Conservation (phyloP, 305 asterid species). For the Fraxinus albicans region DNA sequence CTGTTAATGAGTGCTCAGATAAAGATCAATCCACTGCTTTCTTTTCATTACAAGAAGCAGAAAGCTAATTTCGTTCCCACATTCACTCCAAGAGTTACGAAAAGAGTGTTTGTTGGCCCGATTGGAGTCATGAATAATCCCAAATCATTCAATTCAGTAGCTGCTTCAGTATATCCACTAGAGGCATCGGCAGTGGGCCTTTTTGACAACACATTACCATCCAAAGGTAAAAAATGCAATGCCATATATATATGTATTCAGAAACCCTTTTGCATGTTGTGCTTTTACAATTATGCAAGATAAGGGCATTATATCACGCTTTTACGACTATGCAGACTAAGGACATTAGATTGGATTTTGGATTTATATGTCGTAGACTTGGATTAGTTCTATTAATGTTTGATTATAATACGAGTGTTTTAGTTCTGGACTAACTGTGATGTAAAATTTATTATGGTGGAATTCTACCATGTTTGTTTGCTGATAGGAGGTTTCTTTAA, state of each 20-base stretch:
- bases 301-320: neutral
- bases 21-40: conserved; percentile 27
- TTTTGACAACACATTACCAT: conserved; percentile 70
- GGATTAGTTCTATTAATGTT: neutral
- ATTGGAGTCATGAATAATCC: conserved; percentile 37
- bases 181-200: conserved; percentile 40
- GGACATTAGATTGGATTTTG: neutral
- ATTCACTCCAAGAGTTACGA: conserved; percentile 35
- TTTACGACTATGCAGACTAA: neutral
- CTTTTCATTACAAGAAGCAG: conserved; percentile 26
- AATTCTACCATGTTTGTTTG: neutral
- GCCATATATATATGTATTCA: neutral
- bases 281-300: neutral
- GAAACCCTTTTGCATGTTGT: neutral
- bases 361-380: conserved; percentile 4
- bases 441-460: neutral
- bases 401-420: neutral
- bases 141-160: conserved; percentile 38
- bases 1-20: conserved; percentile 36
- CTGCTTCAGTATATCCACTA: conserved; percentile 64
- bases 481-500: conserved; percentile 26
- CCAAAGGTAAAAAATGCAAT: conserved; percentile 47
- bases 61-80: conserved; percentile 27
- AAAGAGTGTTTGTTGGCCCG: conserved; percentile 26
- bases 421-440: neutral